Conservation (phyloP, 495 filamentous ascomycete genomes). For the Neurospora intermedia region DNA sequence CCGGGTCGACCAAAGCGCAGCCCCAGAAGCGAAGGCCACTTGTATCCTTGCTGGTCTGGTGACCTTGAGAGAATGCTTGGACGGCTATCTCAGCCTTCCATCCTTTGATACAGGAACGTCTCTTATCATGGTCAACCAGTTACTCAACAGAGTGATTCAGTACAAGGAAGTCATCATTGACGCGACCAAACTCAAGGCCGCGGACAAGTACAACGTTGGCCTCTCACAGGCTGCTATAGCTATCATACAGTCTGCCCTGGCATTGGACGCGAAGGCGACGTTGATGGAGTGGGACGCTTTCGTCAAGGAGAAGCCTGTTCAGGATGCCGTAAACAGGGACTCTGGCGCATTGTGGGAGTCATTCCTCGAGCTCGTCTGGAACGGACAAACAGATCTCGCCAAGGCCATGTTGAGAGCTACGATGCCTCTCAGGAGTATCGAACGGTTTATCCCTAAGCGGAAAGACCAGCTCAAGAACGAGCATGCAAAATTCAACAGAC, state of each 20-base stretch:
- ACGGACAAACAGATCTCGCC: constrained; percentile 53
- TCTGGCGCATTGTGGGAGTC: constrained; percentile 66
- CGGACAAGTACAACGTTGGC: constrained; percentile 27
- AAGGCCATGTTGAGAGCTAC: constrained; percentile 61
- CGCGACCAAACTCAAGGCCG: constrained; percentile 26
- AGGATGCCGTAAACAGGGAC: constrained; percentile 54
- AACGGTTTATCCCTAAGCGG: constrained; percentile 50
- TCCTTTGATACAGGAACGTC: constrained; percentile 35
- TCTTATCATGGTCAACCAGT: constrained; percentile 39
- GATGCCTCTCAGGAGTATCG: constrained; percentile 55
- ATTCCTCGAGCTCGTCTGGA: constrained; percentile 55
- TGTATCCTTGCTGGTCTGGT: constrained; percentile 37
- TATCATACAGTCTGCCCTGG: constrained; percentile 59
- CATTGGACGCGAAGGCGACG: constrained; percentile 64
- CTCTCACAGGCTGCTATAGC: constrained; percentile 40
- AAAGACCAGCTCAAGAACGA: constrained; percentile 39
- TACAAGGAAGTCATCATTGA: constrained; percentile 35
- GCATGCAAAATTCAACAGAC: constrained; percentile 56
- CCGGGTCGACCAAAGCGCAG: constrained; percentile 35
- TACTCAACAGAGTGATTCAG: constrained; percentile 39
- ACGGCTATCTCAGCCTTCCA: constrained; percentile 30
- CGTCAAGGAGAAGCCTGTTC: constrained; percentile 45
- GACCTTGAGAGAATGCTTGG: constrained; percentile 33
- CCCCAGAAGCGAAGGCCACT: constrained; percentile 28
- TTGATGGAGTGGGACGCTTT: constrained; percentile 61